phyloP scores from a whole-genome alignment of 148 eudicot species.

The Agrostemma githago region DNA sequence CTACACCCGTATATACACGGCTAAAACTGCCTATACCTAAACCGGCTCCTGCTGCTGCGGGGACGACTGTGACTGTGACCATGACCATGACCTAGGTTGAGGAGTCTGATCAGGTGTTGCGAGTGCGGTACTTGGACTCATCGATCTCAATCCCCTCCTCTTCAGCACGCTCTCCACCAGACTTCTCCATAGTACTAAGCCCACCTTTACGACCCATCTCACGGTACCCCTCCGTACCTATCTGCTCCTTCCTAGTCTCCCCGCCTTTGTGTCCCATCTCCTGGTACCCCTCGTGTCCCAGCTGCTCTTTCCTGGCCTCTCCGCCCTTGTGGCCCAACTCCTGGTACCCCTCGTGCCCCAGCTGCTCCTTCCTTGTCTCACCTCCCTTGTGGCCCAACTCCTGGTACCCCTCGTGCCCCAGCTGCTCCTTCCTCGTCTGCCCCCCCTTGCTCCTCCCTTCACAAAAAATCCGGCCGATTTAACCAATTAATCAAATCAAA shows the following conservation, averaged over 20 bases:
- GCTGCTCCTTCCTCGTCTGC: constrained; percentile 40
- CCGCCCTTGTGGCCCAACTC: constrained; percentile 25
- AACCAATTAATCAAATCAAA: no score
- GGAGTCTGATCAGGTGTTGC: neutral
- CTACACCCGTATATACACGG: no score
- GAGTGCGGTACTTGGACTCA: constrained; percentile 33
- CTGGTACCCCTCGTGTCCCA: constrained; percentile 35
- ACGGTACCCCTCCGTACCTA: constrained; percentile 26
- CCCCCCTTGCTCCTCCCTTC: constrained; percentile 56
- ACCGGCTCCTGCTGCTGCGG: no score
- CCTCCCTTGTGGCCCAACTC: constrained; percentile 26
- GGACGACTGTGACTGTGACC: no score
- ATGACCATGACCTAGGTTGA: no score
- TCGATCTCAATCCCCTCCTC: constrained; percentile 35
- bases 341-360: constrained; percentile 33
- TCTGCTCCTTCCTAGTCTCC: constrained; percentile 20
- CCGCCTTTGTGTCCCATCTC: constrained; percentile 35
- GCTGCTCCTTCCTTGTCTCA: constrained; percentile 30
- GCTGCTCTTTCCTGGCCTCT: constrained; percentile 23
- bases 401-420: constrained; percentile 34
- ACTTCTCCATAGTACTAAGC: constrained; percentile 25
- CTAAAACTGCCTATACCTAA: no score
- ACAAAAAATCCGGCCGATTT: no score
- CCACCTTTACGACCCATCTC: constrained; percentile 36
- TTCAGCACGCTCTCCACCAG: constrained; percentile 29